Evolutionary conservation across 495 filamentous ascomycete genomes (phyloP), one percentile per base, ranked within the genome.

Genomic region (Talaromyces wortmannii): DNA sequence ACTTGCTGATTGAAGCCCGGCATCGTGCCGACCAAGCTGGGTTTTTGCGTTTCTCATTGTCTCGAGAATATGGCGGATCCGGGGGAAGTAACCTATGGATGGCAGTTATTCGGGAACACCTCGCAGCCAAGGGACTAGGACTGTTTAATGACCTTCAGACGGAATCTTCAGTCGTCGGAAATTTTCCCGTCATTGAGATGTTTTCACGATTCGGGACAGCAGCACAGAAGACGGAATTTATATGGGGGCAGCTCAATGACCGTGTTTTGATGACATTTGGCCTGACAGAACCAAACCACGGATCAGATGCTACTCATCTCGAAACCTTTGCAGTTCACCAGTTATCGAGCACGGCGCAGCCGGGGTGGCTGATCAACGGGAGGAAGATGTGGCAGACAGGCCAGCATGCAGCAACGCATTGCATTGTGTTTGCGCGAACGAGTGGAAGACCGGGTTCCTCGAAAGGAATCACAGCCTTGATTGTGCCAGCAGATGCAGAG

Each of bases 361-460:
- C 64, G 5, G 79, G 79, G 3, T 84, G 70, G 63, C 58, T 72
- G 50, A 77, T 85, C 50, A 74, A 73, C 33, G 82, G 82, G 0
- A 58, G 58, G 29, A 85, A 85, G 67, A 83, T 78, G 64, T 85
- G 81, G 82, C 81, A 83, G 66, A 83, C 78, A 6, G 80, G 81
- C 4, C 79, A 79, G 60, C 79, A 84, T 56, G 64, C 64, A 43
- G 80, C 79, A 18, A 83, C 80, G 3, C 79, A 84, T 62, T 78
- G 77, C 56, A 70, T 84, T 49, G 66, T 84, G 45, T 84, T 84
- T 58, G 80, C 81, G 15, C 69, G 82, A 5, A 83, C 80, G 1
- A 63, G 63, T 3, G 79, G 78, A 5, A 56, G 61, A 17, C 46
- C 70, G 17, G 80, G 81, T 0, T 68, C 71, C 23, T 67, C 73